Evolutionary conservation across 345 rosid species (phyloP), one percentile per base, ranked within the genome.

Genomic region (Anacardium occidentale): DNA sequence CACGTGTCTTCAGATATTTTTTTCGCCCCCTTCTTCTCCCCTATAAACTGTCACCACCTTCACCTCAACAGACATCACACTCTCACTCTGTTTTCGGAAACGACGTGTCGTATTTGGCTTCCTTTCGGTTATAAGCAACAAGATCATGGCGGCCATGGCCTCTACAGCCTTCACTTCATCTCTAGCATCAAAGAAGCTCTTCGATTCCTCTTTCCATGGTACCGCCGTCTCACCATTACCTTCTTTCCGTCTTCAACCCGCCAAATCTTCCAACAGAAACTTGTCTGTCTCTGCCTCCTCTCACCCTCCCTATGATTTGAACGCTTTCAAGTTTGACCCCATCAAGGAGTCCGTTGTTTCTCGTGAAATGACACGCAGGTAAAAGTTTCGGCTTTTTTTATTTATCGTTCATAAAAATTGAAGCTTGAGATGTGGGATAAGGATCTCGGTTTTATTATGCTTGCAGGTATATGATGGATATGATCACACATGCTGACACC

Each of bases 401-500:
- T 37, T 9, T 0, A 37, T 7, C 9, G 7, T 37, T 37, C 8
- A 5, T 37, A 37, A 37, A 37, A 37, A 37, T 37, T 37, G 42
- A 37, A 37, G 7, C 42, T 37, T 37, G 8, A 37, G 42, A 37
- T 37, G 42, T 7, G 10, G 42, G 8, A 8, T 37, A 7, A 5
- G 7, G 9, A 37, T 37, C 8, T 4, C 3, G 3, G 12, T 58
- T 13, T 25, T 4, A 0, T 32, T 52, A 3, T 29, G 47, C 11
- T 9, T 55, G 87, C 32, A 66, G 93, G 69, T 90, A 90, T 81
- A 88, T 90, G 93, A 88, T 75, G 17, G 93, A 89, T 67, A 87
- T 90, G 93, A 76, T 90, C 62, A 85, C 90, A 29, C 52, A 81
- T 60, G 94, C 94, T 0, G 91, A 91, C 72, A 91, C 92, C 2